Conservation (phyloP, 768 basidiomycete species). For the Termitomyces sp. region DNA sequence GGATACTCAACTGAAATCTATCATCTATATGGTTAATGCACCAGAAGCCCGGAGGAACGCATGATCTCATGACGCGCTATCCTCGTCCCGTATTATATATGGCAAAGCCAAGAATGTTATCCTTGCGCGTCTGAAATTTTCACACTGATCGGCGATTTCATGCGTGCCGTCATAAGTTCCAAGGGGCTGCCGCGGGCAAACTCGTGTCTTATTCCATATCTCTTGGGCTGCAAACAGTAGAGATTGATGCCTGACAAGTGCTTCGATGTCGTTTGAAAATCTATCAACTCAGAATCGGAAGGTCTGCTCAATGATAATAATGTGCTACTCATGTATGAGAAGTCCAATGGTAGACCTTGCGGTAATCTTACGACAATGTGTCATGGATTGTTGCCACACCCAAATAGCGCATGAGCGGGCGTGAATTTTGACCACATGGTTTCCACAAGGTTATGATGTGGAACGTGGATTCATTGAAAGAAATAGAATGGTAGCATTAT, state of each 20-base stretch:
- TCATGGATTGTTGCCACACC: background rate
- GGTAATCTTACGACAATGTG: background rate
- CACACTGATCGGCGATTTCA: background rate
- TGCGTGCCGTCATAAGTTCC: background rate
- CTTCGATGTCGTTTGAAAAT: background rate
- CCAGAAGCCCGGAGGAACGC: background rate
- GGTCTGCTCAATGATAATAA: background rate
- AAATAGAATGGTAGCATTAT: slow-evolving; percentile 11
- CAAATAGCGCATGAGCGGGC: background rate
- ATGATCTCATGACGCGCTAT: background rate
- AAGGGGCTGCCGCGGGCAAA: background rate
- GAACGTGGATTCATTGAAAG: background rate
- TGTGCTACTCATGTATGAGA: background rate
- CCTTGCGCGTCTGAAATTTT: background rate
- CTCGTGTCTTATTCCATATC: background rate
- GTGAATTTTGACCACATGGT: slow-evolving; percentile 7
- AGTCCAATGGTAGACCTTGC: background rate
- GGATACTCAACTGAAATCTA: background rate
- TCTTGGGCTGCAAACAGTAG: background rate
- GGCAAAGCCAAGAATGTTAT: slow-evolving; percentile 10
- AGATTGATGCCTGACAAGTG: background rate
- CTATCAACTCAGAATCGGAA: background rate
- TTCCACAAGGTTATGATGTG: slow-evolving; percentile 10
- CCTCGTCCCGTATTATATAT: background rate
- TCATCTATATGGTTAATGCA: too few relatives aligned